Evolutionary conservation across 345 rosid genomes (phyloP), one percentile per base, ranked within the genome.

Genomic region (Aurinia saxatilis): DNA sequence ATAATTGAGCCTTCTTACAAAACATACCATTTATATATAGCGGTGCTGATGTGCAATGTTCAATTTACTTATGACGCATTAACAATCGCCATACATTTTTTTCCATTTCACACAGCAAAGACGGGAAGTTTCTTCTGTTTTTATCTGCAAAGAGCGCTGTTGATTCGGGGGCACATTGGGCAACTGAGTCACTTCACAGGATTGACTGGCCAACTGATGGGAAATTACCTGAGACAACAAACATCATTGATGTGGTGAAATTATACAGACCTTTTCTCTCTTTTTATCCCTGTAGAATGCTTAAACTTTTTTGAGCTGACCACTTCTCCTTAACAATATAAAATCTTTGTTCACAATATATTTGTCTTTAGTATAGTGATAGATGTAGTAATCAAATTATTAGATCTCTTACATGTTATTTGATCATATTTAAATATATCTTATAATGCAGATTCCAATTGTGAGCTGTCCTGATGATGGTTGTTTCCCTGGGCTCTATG

Each of bases 401-500:
- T 29, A 29, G 12, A 8, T 46, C 42, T 37, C 36, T 46, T 41
- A 1, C 1, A 23, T 42, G 48, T 23, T 59, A 59, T 60, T 29
- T 69, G 45, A 37, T 54, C 9, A 13, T 16, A 46, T 47, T 13
- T 17, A 38, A 9, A 38, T 12, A 48, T 48, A 34, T 42, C 37
- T 40, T 63, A n/a, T n/a, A 70, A 18, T 80, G 75, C 78, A 93
- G 99, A 54, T 90, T 79, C 84, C 85, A 50, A 66, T 80, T 37
- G 84, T 93, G 71, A 79, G 69, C 60, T 77, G 80, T 61, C 75
- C 97, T 23, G 88, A 81, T 10, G 87, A 81, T 13, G 88, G 83
- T 52, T 77, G 83, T 54, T 93, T 93, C 72, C 96, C 97, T 3
- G 99, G 99, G 66, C 91, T 93, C 46, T 93, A 90, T 73, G 60